Conservation (phyloP, 2,329 filamentous ascomycete genomes). For the Podosphaera leucotricha region DNA sequence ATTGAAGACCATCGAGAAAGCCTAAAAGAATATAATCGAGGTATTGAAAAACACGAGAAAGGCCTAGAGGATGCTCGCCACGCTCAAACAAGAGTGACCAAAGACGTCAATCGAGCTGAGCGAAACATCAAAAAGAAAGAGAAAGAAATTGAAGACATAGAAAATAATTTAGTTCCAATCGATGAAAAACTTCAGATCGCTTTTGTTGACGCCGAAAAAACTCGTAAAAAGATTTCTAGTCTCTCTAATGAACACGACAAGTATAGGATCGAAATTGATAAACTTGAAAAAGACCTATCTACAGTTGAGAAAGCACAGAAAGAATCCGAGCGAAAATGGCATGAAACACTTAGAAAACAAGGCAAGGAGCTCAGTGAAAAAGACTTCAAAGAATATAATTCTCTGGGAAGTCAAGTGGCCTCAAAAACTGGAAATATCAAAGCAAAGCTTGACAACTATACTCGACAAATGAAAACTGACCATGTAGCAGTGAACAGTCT, state of each 20-base stretch:
- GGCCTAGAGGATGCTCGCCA: conserved; percentile 60
- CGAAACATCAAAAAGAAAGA: conserved; percentile 67
- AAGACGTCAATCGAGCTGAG: conserved; percentile 62
- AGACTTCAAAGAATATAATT: conserved; percentile 77
- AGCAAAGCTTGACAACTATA: conserved; percentile 62
- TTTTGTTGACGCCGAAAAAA: conserved; percentile 41
- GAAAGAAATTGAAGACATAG: conserved; percentile 64
- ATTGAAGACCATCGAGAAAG: conserved; percentile 91
- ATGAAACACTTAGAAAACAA: conserved; percentile 61
- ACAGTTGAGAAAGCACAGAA: conserved; percentile 75
- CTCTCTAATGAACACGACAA: conserved; percentile 55
- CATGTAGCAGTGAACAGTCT: conserved; percentile 76
- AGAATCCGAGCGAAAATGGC: conserved; percentile 73
- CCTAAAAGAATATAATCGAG: conserved; percentile 73
- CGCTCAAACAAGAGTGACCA: conserved; percentile 55
- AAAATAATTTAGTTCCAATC: conserved; percentile 67
- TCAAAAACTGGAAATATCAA: conserved; percentile 62
- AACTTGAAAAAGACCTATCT: conserved; percentile 57
- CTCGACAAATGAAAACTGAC: conserved; percentile 73
- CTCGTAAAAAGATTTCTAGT: conserved; percentile 42
- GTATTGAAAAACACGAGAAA: conserved; percentile 63
- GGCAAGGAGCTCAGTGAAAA: conserved; percentile 66
- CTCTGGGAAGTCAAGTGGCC: conserved; percentile 62
- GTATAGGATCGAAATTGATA: conserved; percentile 43
- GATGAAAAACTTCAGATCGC: conserved; percentile 79